Evolutionary conservation across 2,329 filamentous ascomycete species (phyloP).

Genomic region (Amauroascus verrucosus): DNA sequence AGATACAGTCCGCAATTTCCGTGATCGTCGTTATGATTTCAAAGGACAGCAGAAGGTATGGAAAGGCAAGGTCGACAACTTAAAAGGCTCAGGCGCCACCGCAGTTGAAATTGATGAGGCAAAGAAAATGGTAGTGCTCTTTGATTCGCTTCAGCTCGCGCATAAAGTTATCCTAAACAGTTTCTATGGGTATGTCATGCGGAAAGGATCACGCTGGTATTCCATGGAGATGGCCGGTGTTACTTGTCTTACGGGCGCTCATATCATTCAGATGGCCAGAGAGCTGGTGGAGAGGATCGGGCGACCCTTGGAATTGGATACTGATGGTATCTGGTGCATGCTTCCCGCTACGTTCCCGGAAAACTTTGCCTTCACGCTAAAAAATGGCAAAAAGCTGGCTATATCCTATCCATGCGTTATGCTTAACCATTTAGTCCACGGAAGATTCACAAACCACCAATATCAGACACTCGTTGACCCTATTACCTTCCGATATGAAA

Average conservation of each 20-base stretch:
- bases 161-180: constrained; percentile 99
- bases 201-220: constrained; percentile 97
- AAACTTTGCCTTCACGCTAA: constrained; percentile 87
- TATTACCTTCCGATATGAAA: constrained; percentile 79
- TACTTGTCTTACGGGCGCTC: constrained; percentile 89
- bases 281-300: constrained; percentile 89
- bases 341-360: constrained; percentile 91
- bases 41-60: constrained; percentile 97
- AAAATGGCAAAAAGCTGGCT: constrained; percentile 90
- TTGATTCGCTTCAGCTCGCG: constrained; percentile 88
- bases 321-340: constrained; percentile 99
- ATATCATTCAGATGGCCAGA: constrained; percentile 92
- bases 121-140: constrained; percentile 97
- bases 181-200: constrained; percentile 99
- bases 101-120: constrained; percentile 74
- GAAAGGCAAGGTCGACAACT: constrained; percentile 86
- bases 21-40: constrained; percentile 95
- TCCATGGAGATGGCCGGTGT: constrained; percentile 99
- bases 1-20: constrained; percentile 88
- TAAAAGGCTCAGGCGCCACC: constrained; percentile 73
- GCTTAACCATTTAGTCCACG: constrained; percentile 96
- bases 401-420: constrained; percentile 98
- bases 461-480: constrained; percentile 83
- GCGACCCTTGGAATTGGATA: constrained; percentile 85
- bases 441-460: constrained; percentile 89